Evolutionary conservation across 1,284 basidiomycete species (phyloP).

Genomic region (Melampsora americana): DNA sequence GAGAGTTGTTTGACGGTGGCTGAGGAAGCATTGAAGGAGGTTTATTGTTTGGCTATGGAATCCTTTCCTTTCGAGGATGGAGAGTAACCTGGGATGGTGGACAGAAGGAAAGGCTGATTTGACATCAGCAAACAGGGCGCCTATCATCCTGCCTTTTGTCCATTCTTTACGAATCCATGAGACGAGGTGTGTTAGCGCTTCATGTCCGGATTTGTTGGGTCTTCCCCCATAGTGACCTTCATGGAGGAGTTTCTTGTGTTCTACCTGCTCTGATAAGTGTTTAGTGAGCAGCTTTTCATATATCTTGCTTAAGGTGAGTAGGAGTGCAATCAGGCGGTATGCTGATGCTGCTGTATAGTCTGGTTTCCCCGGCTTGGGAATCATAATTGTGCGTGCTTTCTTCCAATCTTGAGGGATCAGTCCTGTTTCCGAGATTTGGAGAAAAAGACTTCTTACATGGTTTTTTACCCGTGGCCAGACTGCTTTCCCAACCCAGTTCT

Average conservation of each 20-base stretch:
- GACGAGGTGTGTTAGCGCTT: background rate
- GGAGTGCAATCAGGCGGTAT: too few relatives aligned
- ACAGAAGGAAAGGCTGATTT: background rate
- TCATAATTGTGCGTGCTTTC: conserved; percentile 4
- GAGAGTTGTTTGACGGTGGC: background rate
- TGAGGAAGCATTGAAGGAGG: background rate
- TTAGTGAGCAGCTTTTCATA: conserved; percentile 5
- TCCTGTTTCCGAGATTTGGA: background rate
- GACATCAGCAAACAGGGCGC: conserved; percentile 1
- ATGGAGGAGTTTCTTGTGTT: background rate
- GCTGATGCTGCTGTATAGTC: too few relatives aligned
- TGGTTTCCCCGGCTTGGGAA: conserved; percentile 7
- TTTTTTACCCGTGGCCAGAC: too few relatives aligned
- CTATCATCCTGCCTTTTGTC: background rate
- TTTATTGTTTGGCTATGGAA: background rate
- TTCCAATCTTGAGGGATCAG: conserved; percentile 1
- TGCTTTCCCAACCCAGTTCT: too few relatives aligned
- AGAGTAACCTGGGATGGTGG: too few relatives aligned
- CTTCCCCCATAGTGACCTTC: conserved; percentile 1
- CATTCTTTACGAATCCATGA: background rate
- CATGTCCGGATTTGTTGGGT: background rate
- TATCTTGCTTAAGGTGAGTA: too few relatives aligned
- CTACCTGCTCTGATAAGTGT: background rate
- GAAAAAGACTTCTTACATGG: too few relatives aligned
- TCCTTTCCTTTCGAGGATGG: background rate